Conservation (phyloP, 208 protist genomes). For the Acanthamoeba divionensis region DNA sequence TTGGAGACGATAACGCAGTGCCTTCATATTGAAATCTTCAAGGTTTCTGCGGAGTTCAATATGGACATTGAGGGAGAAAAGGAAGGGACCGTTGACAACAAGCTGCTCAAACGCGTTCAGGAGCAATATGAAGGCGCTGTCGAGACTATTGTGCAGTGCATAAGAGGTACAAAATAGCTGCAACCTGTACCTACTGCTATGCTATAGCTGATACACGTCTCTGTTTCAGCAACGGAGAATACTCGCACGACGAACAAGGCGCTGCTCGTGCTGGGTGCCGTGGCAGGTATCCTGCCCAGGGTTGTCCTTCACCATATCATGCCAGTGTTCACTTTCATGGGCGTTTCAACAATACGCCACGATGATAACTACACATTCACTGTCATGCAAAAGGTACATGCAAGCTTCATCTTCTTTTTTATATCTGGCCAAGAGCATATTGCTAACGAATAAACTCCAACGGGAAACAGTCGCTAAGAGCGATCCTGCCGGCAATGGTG, state of each 20-base stretch:
- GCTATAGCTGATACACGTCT: neutral
- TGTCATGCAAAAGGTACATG: constrained; percentile 22
- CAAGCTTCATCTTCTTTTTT: neutral
- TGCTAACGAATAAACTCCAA: too few species aligned
- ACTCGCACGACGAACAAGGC: constrained; percentile 30
- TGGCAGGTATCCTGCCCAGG: neutral
- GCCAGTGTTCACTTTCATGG: constrained; percentile 50
- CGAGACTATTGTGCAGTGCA: constrained; percentile 40
- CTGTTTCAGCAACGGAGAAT: constrained; percentile 21
- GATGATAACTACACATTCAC: constrained; percentile 48
- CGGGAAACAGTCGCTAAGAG: neutral
- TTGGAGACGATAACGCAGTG: neutral
- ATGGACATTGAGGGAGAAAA: neutral
- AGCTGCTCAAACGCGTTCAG: neutral
- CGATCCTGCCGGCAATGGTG: constrained; percentile 23
- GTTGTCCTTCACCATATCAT: constrained; percentile 23
- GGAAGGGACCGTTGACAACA: neutral
- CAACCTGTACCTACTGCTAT: neutral
- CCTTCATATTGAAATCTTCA: neutral
- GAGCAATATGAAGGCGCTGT: neutral
- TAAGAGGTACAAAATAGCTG: neutral
- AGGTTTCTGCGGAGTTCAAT: neutral
- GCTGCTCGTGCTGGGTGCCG: neutral
- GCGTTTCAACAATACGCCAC: constrained; percentile 13
- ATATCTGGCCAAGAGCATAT: too few species aligned